Conservation (phyloP, 2,329 filamentous ascomycete species). For the Leptosphaerulina australis region DNA sequence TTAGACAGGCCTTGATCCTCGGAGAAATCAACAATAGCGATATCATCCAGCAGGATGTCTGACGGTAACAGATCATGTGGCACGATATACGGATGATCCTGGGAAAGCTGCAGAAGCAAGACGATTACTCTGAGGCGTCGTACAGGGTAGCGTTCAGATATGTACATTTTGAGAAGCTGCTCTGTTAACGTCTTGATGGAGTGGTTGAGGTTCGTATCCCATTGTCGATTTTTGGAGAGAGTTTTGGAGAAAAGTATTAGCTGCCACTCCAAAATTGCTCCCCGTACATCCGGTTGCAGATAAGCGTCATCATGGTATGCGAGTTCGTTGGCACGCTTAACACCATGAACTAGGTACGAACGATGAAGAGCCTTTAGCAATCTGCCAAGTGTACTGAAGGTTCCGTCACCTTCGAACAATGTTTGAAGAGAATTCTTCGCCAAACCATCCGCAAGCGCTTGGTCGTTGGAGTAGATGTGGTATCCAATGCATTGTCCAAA, state of each 20-base stretch:
- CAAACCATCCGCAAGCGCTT: constrained; percentile 59
- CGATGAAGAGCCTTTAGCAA: constrained; percentile 66
- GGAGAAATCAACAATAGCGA: constrained; percentile 9
- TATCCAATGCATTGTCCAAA: constrained; percentile 66
- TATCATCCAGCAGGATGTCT: constrained; percentile 1
- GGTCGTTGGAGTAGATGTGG: constrained; percentile 63
- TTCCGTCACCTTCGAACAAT: constrained; percentile 61
- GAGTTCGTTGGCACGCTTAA: constrained; percentile 59
- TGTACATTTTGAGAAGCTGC: constrained; percentile 40
- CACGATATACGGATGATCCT: constrained; percentile 66
- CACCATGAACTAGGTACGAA: constrained; percentile 50
- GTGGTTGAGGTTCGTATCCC: constrained; percentile 34
- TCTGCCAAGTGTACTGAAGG: constrained; percentile 62
- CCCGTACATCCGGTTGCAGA: constrained; percentile 40
- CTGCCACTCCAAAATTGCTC: constrained; percentile 53
- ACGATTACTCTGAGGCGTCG: constrained; percentile 37
- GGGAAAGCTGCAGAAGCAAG: constrained; percentile 49
- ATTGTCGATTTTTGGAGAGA: constrained; percentile 38
- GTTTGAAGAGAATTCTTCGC: constrained; percentile 57
- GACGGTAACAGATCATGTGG: constrained; percentile 18
- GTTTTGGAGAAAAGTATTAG: constrained; percentile 41
- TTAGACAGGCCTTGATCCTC: constrained; percentile 43
- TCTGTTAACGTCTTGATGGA: constrained; percentile 32
- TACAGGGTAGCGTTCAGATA: constrained; percentile 36
- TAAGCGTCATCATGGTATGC: constrained; percentile 46